A percentile compares a stretch with the other conserved stretches of the same genome.
phyloP scores from a whole-genome alignment of 371 early-diverging fungal species.

The Zychaea mexicana region DNA sequence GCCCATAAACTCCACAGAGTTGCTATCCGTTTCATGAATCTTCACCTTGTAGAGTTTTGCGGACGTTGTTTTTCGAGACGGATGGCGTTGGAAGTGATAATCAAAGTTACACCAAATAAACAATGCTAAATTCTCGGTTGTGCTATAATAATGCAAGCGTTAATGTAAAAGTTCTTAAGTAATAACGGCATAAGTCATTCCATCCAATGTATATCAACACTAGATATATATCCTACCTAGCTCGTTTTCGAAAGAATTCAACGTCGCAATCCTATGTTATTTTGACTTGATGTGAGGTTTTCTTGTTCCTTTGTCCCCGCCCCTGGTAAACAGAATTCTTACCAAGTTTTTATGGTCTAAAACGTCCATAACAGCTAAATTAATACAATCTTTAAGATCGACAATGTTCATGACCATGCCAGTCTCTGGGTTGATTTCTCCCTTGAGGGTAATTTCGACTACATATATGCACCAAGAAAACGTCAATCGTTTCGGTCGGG shows the following conservation, averaged over 20 bases:
- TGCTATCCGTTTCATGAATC: slow-evolving; percentile 75
- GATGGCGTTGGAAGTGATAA: slow-evolving; percentile 39
- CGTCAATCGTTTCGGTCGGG: background rate
- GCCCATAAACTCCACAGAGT: slow-evolving; percentile 76
- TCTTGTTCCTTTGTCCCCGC: background rate
- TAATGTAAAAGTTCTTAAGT: too few species aligned
- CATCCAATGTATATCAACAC: too few species aligned
- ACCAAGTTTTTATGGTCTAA: slow-evolving; percentile 88
- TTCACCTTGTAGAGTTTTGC: slow-evolving; percentile 64
- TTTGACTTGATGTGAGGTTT: background rate
- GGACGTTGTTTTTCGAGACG: slow-evolving; percentile 20
- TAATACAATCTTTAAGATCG: slow-evolving; percentile 79
- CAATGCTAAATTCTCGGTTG: slow-evolving; percentile 88
- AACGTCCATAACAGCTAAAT: slow-evolving; percentile 69
- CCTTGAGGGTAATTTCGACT: slow-evolving; percentile 80
- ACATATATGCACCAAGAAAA: background rate
- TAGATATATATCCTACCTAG: slow-evolving; percentile 37
- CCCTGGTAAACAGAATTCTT: slow-evolving; percentile 10
- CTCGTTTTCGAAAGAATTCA: slow-evolving; percentile 64
- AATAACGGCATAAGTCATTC: too few species aligned
- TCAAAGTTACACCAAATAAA: slow-evolving; percentile 79
- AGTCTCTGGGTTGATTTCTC: slow-evolving; percentile 70
- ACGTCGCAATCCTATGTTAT: slow-evolving; percentile 75
- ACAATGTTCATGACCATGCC: slow-evolving; percentile 91
- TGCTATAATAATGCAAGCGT: slow-evolving; percentile 56